Evolutionary conservation across 164 flowering plant species (phyloP).

Genomic region (Saururus chinensis): DNA sequence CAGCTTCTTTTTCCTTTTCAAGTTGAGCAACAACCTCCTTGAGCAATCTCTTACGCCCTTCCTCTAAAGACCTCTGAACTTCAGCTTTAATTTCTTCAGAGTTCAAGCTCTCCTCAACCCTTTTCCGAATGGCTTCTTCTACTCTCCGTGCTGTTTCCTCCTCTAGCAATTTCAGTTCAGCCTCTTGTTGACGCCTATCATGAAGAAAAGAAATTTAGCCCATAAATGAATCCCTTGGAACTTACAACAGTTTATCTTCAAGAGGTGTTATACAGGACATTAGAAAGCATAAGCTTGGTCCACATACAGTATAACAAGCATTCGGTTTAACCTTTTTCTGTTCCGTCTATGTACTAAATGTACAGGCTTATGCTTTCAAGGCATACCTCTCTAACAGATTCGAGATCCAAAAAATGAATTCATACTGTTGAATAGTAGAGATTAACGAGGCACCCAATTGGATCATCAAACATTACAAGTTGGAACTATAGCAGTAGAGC

Average conservation of each 20-base stretch:
- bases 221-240: neutral
- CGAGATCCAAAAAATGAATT: slow-evolving; percentile 92
- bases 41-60: slow-evolving; percentile 66
- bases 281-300: slow-evolving; percentile 8
- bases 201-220: slow-evolving; percentile 22
- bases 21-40: slow-evolving; percentile 77
- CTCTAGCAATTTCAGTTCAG: slow-evolving; percentile 76
- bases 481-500: slow-evolving; percentile 62
- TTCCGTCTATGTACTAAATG: slow-evolving; percentile 36
- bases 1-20: slow-evolving; percentile 80
- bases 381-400: slow-evolving; percentile 98
- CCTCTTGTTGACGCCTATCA: slow-evolving; percentile 88
- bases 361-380: slow-evolving; percentile 64
- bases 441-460: slow-evolving; percentile 76
- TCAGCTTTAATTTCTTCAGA: slow-evolving; percentile 62
- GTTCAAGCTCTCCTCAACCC: slow-evolving; percentile 76
- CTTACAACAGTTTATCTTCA: neutral
- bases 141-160: slow-evolving; percentile 93
- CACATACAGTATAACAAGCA: slow-evolving; percentile 15
- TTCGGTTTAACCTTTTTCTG: slow-evolving; percentile 15
- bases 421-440: slow-evolving; percentile 91
- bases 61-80: slow-evolving; percentile 61
- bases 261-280: slow-evolving; percentile 11
- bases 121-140: slow-evolving; percentile 71
- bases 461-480: slow-evolving; percentile 87